Evolutionary conservation across 108 stramenopile species (phyloP), one percentile per base, ranked within the genome.

Genomic region (Cyclotella cryptica): DNA sequence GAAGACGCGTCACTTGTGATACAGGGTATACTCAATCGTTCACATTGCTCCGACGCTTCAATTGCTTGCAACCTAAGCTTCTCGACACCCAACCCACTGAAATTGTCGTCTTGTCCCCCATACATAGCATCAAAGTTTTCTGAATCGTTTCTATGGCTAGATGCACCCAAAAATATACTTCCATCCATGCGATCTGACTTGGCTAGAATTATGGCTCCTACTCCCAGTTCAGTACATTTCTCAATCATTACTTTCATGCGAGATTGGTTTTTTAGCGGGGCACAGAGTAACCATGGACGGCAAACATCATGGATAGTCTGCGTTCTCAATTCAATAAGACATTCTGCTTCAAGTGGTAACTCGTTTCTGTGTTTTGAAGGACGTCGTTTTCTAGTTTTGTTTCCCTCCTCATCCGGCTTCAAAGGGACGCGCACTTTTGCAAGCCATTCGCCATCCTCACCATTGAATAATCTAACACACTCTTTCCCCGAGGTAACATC

Each of bases 41-140:
- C 94, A 74, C 89, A 88, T 81, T 95, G 94, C 71, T 95, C 94
- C 3, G 92, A 84, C 12, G 94, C 92, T 72, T 95, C 94, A 27
- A 90, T 71, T 45, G 88, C 83, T 44, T 91, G 87, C 13, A 80
- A 4, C 52, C 30, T 64, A 19, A 88, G 71, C 27, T 90, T 91
- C 26, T 90, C 84, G 10, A 82, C 18, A 14, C 21, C 24, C 44
- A 73, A 66, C n/a, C 60, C 26, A 29, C 46, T 28, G 19, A 41
- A 58, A 49, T 26, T 19, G 13, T 69, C 59, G 15, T 59, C 73
- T 63, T 19, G 26, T 26, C 53, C 27, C 19, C 71, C 70, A 43
- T 78, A 64, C n/a, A 63, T 19, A 49, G 70, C 72, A 58, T 74
- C 66, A 13, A 72, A 14, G 26, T 17, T 44, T 52, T 40, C 51